Conservation (phyloP, 2,329 filamentous ascomycete species). For the Capronia americana region DNA sequence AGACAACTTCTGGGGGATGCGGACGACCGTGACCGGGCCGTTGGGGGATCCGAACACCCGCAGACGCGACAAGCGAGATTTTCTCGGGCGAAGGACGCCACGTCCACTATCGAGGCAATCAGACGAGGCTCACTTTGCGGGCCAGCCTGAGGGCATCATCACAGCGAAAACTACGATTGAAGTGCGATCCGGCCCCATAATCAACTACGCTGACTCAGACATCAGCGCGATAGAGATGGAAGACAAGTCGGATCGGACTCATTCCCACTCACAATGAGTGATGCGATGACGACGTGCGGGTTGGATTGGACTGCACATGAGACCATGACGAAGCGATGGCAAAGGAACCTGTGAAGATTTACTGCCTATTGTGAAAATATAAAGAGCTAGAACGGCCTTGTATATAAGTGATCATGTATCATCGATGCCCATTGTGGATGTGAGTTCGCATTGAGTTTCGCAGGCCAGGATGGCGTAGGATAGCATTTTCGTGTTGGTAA, state of each 20-base stretch:
- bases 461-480: neutral
- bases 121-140: slow-evolving; percentile 34
- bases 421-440: neutral
- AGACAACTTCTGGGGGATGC: slow-evolving; percentile 31
- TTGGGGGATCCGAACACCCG: slow-evolving; percentile 21
- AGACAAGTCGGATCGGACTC: slow-evolving; percentile 23
- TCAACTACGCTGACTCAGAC: slow-evolving; percentile 24
- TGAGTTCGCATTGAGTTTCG: neutral
- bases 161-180: slow-evolving; percentile 36
- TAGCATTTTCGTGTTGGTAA: neutral
- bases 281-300: neutral
- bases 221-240: slow-evolving; percentile 24
- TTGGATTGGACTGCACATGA: neutral
- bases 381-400: neutral
- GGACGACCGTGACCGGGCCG: slow-evolving; percentile 33
- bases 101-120: slow-evolving; percentile 26
- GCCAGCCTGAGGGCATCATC: slow-evolving; percentile 32
- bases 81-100: slow-evolving; percentile 19
- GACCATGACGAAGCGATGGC: slow-evolving; percentile 7
- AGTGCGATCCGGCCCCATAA: slow-evolving; percentile 23
- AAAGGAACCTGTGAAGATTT: neutral
- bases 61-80: slow-evolving; percentile 15
- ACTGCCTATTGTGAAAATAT: slow-evolving; percentile 2
- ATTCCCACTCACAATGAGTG: slow-evolving; percentile 11
- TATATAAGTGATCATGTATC: neutral